Percentiles rank a stretch among this genome's conserved stretches.
phyloP scores from a whole-genome alignment of 1,139 yeast genomes.

The Kazachstania sp. region DNA sequence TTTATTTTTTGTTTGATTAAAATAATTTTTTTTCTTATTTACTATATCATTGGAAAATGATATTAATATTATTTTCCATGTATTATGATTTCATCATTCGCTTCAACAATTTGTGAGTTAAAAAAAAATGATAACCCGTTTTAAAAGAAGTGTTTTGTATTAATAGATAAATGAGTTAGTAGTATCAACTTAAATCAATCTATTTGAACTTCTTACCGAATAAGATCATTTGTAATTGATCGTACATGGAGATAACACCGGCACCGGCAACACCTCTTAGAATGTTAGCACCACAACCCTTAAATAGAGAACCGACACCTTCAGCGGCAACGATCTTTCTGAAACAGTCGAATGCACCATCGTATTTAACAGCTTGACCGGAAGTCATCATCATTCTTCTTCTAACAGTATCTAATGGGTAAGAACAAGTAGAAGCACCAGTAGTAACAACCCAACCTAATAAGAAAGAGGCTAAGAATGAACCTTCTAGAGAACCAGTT shows the following conservation, averaged over 20 bases:
- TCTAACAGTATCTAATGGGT: conserved; percentile 15
- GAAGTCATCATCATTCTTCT: conserved; percentile 18
- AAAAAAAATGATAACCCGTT: too few relatives aligned
- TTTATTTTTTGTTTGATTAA: too few relatives aligned
- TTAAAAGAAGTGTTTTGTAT: too few relatives aligned
- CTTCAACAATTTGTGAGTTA: too few relatives aligned
- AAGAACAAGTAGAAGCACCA: conserved; percentile 14
- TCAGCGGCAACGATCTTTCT: conserved; percentile 11
- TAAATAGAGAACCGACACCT: conserved; percentile 12
- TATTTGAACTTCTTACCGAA: conserved; percentile 15
- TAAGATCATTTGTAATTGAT: conserved; percentile 12
- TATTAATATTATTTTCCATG: neutral
- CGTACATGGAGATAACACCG: conserved; percentile 15
- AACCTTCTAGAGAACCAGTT: conserved; percentile 11
- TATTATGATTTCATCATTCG: too few relatives aligned
- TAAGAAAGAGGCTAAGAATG: conserved; percentile 14
- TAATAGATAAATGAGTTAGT: neutral
- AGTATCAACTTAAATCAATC: neutral
- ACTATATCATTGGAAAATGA: neutral
- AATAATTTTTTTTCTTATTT: too few relatives aligned
- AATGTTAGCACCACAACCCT: conserved; percentile 15
- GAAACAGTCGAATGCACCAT: conserved; percentile 12
- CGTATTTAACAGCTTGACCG: conserved; percentile 13
- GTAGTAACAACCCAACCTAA: conserved; percentile 14
- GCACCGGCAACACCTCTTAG: conserved; percentile 16